Base-by-base conservation (phyloP, 306 rosid genomes). In the Cucurbita argyrosperma region DNA sequence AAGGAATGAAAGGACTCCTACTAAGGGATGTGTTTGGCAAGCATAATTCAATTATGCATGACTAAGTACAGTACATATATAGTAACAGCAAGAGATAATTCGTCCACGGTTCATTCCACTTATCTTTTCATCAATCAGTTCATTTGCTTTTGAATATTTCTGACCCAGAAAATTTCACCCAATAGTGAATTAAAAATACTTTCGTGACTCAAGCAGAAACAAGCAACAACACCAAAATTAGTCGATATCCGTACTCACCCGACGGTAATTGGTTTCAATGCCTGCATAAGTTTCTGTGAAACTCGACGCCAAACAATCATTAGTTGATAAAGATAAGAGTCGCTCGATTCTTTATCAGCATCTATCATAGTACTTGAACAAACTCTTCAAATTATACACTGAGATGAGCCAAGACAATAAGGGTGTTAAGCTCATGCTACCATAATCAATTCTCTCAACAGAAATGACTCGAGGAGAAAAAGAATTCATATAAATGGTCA, bases 1-100 rank as follows among this genome's bases (percentile, higher is more conserved):
- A 79, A 82, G 63, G 81, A 82, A 83, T 83, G 74, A 86, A 82
- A 67, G 35, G 83, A 80, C 81, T 75, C 62, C 52, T 81, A 74
- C 72, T 53, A 76, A 55, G 77, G 74, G 83, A 83, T 82, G 66
- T 82, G 90, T 76, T 81, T 67, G 58, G 78, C 49, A 26, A 70
- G 79, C 57, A 81, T 74, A 76, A 80, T 14, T 47, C 51, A 47
- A 11, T 47, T 47, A 47, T 47, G 4, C 51, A 11, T 47, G 51
- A 11, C 14, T 47, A 66, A 75, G 77, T 73, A 81, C 87, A 82
- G 81, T 81, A 72, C 77, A 66, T 43, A 56, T 77, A 75, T 67
- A 74, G 74, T 76, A 78, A 79, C 79, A 74, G 74, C 81, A 57
- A 77, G 80, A 45, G 77, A 60, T 75, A 42, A 60, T 75, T 82